Base-by-base conservation (phyloP, 345 rosid species). In the Citrus glauca region DNA sequence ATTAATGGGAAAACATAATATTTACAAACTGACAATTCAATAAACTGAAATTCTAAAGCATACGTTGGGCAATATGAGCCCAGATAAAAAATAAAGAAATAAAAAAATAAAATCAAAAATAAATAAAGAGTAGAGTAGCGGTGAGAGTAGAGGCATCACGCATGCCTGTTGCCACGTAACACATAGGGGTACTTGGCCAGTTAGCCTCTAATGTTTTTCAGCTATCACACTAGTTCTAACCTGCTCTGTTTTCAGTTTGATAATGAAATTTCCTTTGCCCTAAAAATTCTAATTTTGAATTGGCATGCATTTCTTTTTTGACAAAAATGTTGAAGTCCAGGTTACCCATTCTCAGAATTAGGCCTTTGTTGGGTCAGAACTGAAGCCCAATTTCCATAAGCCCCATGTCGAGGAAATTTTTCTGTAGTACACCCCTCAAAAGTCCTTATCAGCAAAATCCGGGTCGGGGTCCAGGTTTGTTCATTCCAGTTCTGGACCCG, bases 391-490 rank as follows among this genome's bases (percentile, higher is more conserved):
- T 11, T 2, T 45, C 50, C 4, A 45, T 1, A 11, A 45, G 50
- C 17, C 48, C 14, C 50, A 11, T 42, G 4, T 11, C 1, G 16
- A 0, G 16, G 1, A 42, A 13, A 0, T 0, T 0, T 13, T 11
- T 42, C 0, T 42, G 50, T 9, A 38, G 42, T 38, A 10, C 16
- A 42, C 0, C 4, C 14, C 50, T 45, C 17, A 45, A 45, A 45
- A 45, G 0, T 45, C 50, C 50, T 45, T 45, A 1, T 45, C 1
- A 0, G 1, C 7, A 35, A 35, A 6, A 35, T 35, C 37, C 1
- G 37, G 37, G 37, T 35, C 37, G 0, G 7, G 1, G 37, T 35
- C 37, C 7, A 35, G 1, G 37, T 35, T 35, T 35, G 37, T 35
- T 25, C 27, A 25, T 25, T 25, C 27, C 27, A 1, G 27, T 25